Evolutionary conservation across 108 stramenopile genomes (phyloP).

Genomic region (Cyclotella choctawhatcheeana): DNA sequence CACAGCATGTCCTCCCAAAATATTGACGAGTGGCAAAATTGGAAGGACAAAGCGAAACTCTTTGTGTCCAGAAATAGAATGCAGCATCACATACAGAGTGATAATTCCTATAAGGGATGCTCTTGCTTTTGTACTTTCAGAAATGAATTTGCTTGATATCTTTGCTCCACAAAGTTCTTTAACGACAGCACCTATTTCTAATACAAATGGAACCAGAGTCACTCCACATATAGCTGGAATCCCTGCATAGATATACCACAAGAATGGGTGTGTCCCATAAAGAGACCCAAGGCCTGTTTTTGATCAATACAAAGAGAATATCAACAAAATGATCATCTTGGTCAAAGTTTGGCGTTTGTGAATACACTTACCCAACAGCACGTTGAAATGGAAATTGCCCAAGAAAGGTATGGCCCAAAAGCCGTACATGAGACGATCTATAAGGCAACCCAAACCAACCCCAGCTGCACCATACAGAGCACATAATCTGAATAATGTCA

Average conservation of each 20-base stretch:
- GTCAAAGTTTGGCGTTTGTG: too few species aligned
- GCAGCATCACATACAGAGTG: constrained; percentile 58
- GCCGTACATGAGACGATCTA: constrained; percentile 81
- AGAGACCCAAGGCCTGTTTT: constrained; percentile 62
- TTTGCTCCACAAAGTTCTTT: background rate
- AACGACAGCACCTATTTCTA: constrained; percentile 24
- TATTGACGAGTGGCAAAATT: constrained; percentile 82
- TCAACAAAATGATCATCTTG: too few species aligned
- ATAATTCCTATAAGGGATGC: constrained; percentile 60
- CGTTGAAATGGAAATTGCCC: constrained; percentile 90
- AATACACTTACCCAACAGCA: constrained; percentile 64
- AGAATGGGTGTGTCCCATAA: constrained; percentile 85
- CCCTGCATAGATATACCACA: constrained; percentile 86
- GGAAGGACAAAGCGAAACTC: constrained; percentile 96
- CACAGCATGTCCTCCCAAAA: constrained; percentile 66
- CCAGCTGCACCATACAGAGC: constrained; percentile 62
- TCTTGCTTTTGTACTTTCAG: constrained; percentile 25
- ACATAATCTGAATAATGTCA: constrained; percentile 56
- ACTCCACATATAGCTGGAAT: constrained; percentile 78
- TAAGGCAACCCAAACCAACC: constrained; percentile 49
- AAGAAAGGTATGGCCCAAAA: constrained; percentile 86
- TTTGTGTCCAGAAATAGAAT: constrained; percentile 93
- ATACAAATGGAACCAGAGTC: constrained; percentile 66
- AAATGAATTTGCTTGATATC: background rate
- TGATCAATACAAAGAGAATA: too few species aligned